Evolutionary conservation across 1,284 basidiomycete genomes (phyloP).

Genomic region (Leucoagaricus sp.): DNA sequence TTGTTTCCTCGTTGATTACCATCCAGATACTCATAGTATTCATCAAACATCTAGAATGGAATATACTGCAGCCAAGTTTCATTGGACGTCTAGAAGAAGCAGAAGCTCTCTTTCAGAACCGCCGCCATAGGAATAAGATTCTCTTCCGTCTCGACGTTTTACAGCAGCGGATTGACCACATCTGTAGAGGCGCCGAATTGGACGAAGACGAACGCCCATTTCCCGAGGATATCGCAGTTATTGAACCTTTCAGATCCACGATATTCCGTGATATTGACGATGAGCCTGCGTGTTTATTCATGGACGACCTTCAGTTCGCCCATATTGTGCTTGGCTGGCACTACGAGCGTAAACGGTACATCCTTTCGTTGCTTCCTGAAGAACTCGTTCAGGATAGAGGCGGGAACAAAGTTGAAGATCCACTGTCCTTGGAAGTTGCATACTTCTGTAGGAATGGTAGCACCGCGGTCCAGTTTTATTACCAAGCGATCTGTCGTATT

Average conservation of each 20-base stretch:
- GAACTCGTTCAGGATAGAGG: neutral
- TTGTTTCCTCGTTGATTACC: neutral
- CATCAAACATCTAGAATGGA: neutral
- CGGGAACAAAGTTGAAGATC: neutral
- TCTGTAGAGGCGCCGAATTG: neutral
- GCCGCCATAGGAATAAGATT: neutral
- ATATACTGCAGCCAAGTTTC: neutral
- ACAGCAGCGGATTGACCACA: neutral
- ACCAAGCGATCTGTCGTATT: constrained; percentile 3
- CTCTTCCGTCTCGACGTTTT: neutral
- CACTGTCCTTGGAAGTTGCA: neutral
- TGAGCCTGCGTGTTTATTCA: constrained; percentile 2
- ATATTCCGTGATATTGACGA: neutral
- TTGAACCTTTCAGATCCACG: constrained; percentile 6
- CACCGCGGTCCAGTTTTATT: neutral
- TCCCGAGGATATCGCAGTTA: constrained; percentile 3
- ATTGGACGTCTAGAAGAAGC: neutral
- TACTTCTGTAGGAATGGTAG: constrained; percentile 1
- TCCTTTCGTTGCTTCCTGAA: neutral
- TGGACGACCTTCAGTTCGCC: neutral
- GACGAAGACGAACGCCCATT: constrained; percentile 4
- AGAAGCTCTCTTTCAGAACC: neutral
- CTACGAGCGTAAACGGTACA: neutral
- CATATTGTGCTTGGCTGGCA: neutral
- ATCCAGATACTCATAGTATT: neutral